phyloP scores from a whole-genome alignment of 2,329 filamentous ascomycete species.

The Penicillium palitans region DNA sequence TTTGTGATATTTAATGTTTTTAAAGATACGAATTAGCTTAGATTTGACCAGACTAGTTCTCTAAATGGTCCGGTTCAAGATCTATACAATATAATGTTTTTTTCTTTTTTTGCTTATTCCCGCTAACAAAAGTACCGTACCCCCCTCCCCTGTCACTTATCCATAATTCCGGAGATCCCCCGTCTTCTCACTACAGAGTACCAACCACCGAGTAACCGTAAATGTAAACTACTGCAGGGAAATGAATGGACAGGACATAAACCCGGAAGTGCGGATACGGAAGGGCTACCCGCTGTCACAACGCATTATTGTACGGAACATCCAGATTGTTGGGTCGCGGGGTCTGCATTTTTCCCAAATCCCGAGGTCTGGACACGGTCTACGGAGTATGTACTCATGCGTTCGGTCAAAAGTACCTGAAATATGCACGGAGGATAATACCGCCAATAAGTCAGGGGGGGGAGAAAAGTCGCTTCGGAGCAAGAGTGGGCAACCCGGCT shows the following conservation, averaged over 20 bases:
- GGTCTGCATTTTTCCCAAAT: not conserved
- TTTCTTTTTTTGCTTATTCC: not conserved
- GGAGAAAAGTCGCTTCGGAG: not conserved
- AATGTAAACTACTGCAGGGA: not conserved
- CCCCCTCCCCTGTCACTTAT: not conserved
- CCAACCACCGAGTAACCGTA: not conserved
- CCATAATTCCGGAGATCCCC: not conserved
- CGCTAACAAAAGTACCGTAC: not conserved
- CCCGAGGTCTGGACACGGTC: not conserved
- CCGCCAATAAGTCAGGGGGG: slow-evolving; percentile 2
- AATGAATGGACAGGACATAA: not conserved
- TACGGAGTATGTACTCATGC: too few species aligned
- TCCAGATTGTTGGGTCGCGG: slow-evolving; percentile 1
- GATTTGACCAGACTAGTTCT: not conserved
- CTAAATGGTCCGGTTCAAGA: not conserved
- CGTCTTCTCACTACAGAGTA: not conserved
- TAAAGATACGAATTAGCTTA: not conserved
- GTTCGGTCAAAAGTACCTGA: not conserved
- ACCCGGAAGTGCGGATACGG: not conserved
- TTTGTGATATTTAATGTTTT: not conserved
- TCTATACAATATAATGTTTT: not conserved
- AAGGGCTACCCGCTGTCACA: slow-evolving; percentile 6
- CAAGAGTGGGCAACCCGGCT: not conserved
- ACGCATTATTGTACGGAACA: not conserved
- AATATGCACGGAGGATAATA: not conserved